A percentile compares a stretch with the other conserved stretches of the same genome.
These are phyloP conservation scores for Thielaviopsis musarum DNA, from an alignment of 2,329 filamentous ascomycete genomes.

Conservation along the genomic window DNA sequence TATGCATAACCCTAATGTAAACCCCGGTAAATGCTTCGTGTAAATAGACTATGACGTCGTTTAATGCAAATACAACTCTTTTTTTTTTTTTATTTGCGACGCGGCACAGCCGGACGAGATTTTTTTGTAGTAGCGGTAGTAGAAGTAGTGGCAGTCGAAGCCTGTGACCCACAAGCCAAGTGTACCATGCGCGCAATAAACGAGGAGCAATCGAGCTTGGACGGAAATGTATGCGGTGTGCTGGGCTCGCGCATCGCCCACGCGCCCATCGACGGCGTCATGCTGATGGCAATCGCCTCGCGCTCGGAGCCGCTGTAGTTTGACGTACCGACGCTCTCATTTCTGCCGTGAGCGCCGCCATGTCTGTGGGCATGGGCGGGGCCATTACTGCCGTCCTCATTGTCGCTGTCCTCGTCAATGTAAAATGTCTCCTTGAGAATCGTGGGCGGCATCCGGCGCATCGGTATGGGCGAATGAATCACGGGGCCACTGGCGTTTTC, in stretches of 20 bases:
- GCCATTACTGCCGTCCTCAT: not conserved
- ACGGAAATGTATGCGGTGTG: not conserved
- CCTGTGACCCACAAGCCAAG: not conserved
- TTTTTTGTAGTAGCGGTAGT: too few species aligned
- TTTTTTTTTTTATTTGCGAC: too few species aligned
- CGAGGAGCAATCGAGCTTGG: not conserved
- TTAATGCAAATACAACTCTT: too few species aligned
- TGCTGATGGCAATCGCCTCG: not conserved
- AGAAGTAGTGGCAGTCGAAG: not conserved
- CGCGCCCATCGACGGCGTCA: not conserved
- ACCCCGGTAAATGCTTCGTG: not conserved
- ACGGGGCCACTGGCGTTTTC: not conserved
- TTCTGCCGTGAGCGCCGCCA: not conserved
- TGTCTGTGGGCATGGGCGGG: too few species aligned
- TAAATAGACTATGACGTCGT: not conserved
- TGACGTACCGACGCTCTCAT: not conserved
- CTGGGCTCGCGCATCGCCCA: too few species aligned
- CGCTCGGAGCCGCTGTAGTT: not conserved
- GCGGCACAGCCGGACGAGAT: too few species aligned
- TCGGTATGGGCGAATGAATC: not conserved
- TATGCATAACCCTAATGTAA: not conserved
- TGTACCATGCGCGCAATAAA: slow-evolving; percentile 1
- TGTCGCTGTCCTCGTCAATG: not conserved
- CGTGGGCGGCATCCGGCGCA: not conserved
- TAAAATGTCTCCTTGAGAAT: not conserved